Conservation (phyloP, 2,329 filamentous ascomycete genomes). For the Pezicula neosporulosa region DNA sequence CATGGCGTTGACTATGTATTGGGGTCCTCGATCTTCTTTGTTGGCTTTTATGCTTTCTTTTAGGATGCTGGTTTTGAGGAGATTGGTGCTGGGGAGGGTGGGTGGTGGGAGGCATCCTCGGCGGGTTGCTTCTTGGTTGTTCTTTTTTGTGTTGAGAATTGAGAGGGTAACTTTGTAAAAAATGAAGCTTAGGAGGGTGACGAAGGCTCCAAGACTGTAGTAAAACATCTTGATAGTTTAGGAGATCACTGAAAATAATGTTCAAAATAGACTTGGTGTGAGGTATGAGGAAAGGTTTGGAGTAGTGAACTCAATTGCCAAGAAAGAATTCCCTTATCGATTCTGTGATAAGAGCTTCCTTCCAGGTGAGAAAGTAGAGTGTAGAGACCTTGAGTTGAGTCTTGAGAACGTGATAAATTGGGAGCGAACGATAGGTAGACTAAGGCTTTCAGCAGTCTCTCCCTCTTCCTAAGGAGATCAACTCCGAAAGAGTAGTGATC, state of each 20-base stretch:
- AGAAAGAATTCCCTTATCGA: too few relatives aligned
- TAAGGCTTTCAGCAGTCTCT: too few relatives aligned
- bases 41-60: conserved; percentile 30
- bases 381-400: too few relatives aligned
- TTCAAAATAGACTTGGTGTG: neutral
- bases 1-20: conserved; percentile 30
- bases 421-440: too few relatives aligned
- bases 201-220: neutral
- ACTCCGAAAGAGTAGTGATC: too few relatives aligned
- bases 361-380: too few relatives aligned
- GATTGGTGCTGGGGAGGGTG: conserved; percentile 27
- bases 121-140: conserved; percentile 24
- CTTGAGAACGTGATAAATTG: too few relatives aligned
- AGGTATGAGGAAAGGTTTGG: too few relatives aligned
- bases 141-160: conserved; percentile 21
- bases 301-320: too few relatives aligned
- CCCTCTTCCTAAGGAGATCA: too few relatives aligned
- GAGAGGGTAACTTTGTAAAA: conserved; percentile 22
- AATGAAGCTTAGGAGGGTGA: conserved; percentile 11
- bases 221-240: neutral
- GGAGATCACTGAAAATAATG: neutral
- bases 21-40: conserved; percentile 30
- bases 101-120: conserved; percentile 28
- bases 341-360: too few relatives aligned
- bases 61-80: conserved; percentile 28